phyloP scores from a whole-genome alignment of 2,329 filamentous ascomycete species.

The Malbranchea cinnamomea region DNA sequence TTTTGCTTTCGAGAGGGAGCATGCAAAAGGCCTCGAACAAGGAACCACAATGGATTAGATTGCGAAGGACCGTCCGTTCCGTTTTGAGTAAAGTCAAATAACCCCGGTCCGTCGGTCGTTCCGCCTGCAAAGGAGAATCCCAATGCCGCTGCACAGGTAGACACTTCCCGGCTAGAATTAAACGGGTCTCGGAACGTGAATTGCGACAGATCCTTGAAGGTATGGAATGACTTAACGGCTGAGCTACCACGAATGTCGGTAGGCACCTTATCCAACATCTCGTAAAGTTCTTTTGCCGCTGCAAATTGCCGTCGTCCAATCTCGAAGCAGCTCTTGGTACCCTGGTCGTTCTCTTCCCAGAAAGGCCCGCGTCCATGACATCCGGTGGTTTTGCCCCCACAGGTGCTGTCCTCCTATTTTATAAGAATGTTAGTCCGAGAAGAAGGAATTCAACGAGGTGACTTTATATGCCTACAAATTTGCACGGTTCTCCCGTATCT shows the following conservation, averaged over 20 bases:
- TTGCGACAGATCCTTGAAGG: constrained; percentile 66
- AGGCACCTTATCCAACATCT: constrained; percentile 32
- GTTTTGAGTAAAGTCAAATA: constrained; percentile 88
- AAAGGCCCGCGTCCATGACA: constrained; percentile 34
- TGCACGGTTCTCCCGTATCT: constrained; percentile 46
- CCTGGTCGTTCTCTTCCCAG: constrained; percentile 30
- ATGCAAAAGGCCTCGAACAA: constrained; percentile 59
- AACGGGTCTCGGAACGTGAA: constrained; percentile 55
- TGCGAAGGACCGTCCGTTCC: constrained; percentile 53
- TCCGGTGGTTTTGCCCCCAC: constrained; percentile 32
- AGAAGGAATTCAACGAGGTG: not conserved
- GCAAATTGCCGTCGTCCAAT: constrained; percentile 32
- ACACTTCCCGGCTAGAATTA: constrained; percentile 44
- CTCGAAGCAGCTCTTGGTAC: constrained; percentile 35
- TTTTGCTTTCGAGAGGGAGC: constrained; percentile 54
- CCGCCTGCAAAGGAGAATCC: constrained; percentile 89
- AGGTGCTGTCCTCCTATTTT: constrained; percentile 61
- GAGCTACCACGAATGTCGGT: constrained; percentile 39
- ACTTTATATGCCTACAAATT: constrained; percentile 16
- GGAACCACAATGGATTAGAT: constrained; percentile 63
- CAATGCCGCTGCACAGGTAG: constrained; percentile 72
- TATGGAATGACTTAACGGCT: constrained; percentile 67
- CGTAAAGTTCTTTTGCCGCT: constrained; percentile 37
- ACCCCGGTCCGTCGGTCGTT: constrained; percentile 79
- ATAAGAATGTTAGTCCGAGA: not conserved